Conservation (phyloP, 2,329 filamentous ascomycete genomes). For the Apiospora hydei region DNA sequence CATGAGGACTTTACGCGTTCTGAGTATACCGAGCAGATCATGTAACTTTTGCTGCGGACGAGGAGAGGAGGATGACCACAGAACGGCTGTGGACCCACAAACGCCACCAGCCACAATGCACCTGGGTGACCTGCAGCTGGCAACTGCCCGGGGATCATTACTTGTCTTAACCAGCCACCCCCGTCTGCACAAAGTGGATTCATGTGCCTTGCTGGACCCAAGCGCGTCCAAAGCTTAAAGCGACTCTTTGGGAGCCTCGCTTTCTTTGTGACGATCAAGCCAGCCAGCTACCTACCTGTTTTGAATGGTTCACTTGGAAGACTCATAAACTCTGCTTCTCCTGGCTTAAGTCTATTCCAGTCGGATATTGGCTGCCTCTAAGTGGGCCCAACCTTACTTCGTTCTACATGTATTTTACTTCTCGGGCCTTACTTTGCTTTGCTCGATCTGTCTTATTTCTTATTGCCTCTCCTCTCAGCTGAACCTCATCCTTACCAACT, state of each 20-base stretch:
- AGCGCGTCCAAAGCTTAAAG: slow-evolving; percentile 11
- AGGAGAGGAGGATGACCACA: no score
- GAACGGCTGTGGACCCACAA: not conserved
- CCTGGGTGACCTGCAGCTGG: not conserved
- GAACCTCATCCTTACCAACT: not conserved
- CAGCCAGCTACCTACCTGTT: not conserved
- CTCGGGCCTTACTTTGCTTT: not conserved
- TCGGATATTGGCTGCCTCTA: not conserved
- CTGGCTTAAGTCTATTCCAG: not conserved
- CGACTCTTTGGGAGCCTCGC: slow-evolving; percentile 6
- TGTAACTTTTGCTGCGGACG: no score
- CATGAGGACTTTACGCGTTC: no score
- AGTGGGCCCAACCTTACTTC: no score
- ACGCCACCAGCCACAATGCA: not conserved
- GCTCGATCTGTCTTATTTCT: not conserved
- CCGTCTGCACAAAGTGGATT: not conserved
- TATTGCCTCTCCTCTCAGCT: not conserved
- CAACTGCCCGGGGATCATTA: not conserved
- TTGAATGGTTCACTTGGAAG: not conserved
- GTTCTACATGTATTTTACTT: slow-evolving; percentile 5
- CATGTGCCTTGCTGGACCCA: not conserved
- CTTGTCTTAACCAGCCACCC: slow-evolving; percentile 14
- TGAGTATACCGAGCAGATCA: no score
- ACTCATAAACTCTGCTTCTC: not conserved
- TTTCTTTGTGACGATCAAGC: slow-evolving; percentile 3